Evolutionary conservation across 2,329 filamentous ascomycete species (phyloP).

Genomic region (Hypoxylon sp.): DNA sequence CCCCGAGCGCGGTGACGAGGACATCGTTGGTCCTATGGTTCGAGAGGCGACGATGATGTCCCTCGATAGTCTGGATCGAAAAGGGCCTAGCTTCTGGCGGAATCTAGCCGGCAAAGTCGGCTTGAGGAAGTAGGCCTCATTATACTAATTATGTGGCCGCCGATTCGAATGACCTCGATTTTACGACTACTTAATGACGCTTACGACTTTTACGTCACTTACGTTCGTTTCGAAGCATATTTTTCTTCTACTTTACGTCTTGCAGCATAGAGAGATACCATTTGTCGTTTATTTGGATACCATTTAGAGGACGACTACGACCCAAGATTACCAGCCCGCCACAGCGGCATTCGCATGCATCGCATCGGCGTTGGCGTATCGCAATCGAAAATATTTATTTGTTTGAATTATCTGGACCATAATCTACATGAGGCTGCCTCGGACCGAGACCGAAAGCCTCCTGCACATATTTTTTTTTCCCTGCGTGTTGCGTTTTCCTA

Average conservation of each 20-base stretch:
- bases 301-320: conserved; percentile 43
- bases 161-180: conserved; percentile 26
- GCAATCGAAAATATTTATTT: conserved; percentile 46
- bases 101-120: conserved; percentile 54
- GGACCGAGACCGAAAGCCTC: conserved; percentile 39
- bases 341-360: conserved; percentile 40
- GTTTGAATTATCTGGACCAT: conserved; percentile 38
- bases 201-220: conserved; percentile 49
- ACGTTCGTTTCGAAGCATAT: conserved; percentile 42
- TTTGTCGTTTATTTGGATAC: conserved; percentile 45
- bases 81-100: conserved; percentile 54
- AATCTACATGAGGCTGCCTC: conserved; percentile 37
- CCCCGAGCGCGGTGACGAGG: conserved; percentile 87
- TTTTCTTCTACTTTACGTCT: conserved; percentile 41
- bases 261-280: conserved; percentile 55
- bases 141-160: conserved; percentile 18
- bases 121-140: conserved; percentile 46
- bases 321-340: conserved; percentile 21
- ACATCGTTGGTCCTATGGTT: conserved; percentile 94
- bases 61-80: conserved; percentile 48
- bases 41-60: conserved; percentile 68
- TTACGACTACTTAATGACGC: conserved; percentile 44
- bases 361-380: conserved; percentile 37
- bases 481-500: conserved; percentile 39
- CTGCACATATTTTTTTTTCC: conserved; percentile 41